Base-by-base conservation (phyloP, 1,284 basidiomycete species). In the Puccinia polysora region DNA sequence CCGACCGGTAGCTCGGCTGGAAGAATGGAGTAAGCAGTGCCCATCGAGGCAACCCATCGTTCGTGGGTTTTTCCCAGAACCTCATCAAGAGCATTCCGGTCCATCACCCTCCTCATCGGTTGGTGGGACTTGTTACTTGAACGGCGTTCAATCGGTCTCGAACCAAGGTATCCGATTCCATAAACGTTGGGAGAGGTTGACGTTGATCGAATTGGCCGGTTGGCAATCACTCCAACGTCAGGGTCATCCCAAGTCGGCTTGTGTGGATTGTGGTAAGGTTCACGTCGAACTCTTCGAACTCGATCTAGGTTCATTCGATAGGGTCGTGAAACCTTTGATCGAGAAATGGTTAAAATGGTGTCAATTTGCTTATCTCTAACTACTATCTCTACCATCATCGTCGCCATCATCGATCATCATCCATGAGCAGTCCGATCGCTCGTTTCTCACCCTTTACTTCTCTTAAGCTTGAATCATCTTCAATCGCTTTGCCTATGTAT, bases 11-110 rank as follows among this genome's bases (percentile, higher is more conserved):
- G 55, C 43, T 14, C 25, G 67, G 12, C 28, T 70, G 23, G 34
- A 18, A n/a, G 25, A 70, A 49, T 70, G 67, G 67, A 38, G 20
- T n/a, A 40, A 25, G 4, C 67, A 70, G 49, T 70, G 67, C 28
- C 40, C 28, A 8, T 70, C 67, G 0, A 23, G 34, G 4, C 6
- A 60, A 49, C 67, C 67, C 12, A 70, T 70, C 38, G 15, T 69
- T 1, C 38, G 67, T 2, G 55, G 12, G 12, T 28, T 60, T 18
- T 69, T 69, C 32, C 67, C 67, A 20, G 30, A 23, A 12, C 2
- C 43, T 25, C 5, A 32, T 58, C 23, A 59, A n/a, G 36, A 63
- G 40, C 1, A 10, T 14, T 1, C 23, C 5, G 5, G 2, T 23
- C 15, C 52, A 10, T 14, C 8, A 14, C n/a, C 59, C 2, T n/a